Evolutionary conservation across 768 basidiomycete genomes (phyloP), one percentile per base, ranked within the genome.

Genomic region (Boletales sp.): DNA sequence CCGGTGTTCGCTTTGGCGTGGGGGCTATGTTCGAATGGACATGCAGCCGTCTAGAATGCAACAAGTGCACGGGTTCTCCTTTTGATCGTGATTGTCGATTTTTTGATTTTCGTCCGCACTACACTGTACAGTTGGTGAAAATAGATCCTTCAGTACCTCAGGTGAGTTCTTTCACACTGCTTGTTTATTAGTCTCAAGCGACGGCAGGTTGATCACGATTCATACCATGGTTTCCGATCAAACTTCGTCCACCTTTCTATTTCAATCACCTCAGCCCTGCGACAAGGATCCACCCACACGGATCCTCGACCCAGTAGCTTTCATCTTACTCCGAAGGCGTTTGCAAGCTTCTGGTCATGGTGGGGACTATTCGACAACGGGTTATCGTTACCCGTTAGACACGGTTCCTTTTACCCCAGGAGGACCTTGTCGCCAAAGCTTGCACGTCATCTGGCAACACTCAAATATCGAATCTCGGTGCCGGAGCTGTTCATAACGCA

Each of bases 181-280:
- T 29, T 12, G 19, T 24, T 6, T 8, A 17, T 14, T 24, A 24
- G 29, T 29, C 31, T 51, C 47, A 59, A 47, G 36, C 8, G 3
- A 45, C 34, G 43, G 2, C 54, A 80, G 78, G 74, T 71, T 42
- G 50, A 57, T 18, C 69, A 75, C 24, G 94, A 97, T 67, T 92
- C 92, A 0, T 95, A 82, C 68, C 80, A 81, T 51, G 88, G 82
- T 8, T 97, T 97, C 68, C 86, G 94, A 32, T 95, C 93, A 6
- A 87, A 97, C 68, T 94, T 91, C 64, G 85, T 97, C 41, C 94
- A 98, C 66, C 78, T 94, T 47, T 93, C 93, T 0, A 77, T 93
- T 36, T 97, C 94, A 2, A 71, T 97, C 57, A 79, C 80, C 21
- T 87, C 88, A 2, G 84, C 84, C 8, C 72, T 82, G 69, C 63